Conservation (phyloP, 305 asterid species). For the Plantago rigida region DNA sequence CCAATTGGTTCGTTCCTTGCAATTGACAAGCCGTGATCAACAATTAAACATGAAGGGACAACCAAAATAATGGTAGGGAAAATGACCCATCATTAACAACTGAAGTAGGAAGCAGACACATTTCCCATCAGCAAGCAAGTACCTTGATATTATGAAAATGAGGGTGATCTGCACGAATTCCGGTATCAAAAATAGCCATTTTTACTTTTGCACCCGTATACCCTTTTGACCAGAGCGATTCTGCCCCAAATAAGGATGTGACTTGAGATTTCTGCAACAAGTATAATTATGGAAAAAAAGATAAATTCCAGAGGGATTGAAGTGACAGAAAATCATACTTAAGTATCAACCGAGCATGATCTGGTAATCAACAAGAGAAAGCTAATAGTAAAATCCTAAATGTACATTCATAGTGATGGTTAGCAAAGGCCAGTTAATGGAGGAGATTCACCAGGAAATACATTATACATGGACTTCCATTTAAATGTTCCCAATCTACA, state of each 20-base stretch:
- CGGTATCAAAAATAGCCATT: slow-evolving; percentile 97
- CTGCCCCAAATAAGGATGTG: slow-evolving; percentile 95
- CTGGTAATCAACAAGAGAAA: too few relatives aligned
- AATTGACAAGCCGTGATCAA: slow-evolving; percentile 25
- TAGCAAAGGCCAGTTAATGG: neutral
- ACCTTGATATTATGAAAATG: slow-evolving; percentile 98
- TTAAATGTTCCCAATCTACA: too few relatives aligned
- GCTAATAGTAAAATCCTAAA: too few relatives aligned
- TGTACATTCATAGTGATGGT: neutral
- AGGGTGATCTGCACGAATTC: slow-evolving; percentile 86
- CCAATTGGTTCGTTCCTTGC: slow-evolving; percentile 97
- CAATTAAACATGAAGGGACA: slow-evolving; percentile 20
- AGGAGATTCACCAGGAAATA: too few relatives aligned
- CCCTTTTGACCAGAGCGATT: slow-evolving; percentile 84
- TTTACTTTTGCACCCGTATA: slow-evolving; percentile 90
- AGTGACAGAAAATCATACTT: too few relatives aligned
- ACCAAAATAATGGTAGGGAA: neutral
- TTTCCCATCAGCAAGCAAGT: slow-evolving; percentile 21
- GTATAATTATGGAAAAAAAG: slow-evolving; percentile 16
- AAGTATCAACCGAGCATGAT: too few relatives aligned
- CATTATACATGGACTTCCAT: too few relatives aligned
- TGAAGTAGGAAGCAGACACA: slow-evolving; percentile 10
- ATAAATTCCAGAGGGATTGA: too few relatives aligned
- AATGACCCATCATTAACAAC: neutral
- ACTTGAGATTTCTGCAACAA: slow-evolving; percentile 80